phyloP scores from a whole-genome alignment of 2,329 filamentous ascomycete genomes.

The Didymellaceae sp. region DNA sequence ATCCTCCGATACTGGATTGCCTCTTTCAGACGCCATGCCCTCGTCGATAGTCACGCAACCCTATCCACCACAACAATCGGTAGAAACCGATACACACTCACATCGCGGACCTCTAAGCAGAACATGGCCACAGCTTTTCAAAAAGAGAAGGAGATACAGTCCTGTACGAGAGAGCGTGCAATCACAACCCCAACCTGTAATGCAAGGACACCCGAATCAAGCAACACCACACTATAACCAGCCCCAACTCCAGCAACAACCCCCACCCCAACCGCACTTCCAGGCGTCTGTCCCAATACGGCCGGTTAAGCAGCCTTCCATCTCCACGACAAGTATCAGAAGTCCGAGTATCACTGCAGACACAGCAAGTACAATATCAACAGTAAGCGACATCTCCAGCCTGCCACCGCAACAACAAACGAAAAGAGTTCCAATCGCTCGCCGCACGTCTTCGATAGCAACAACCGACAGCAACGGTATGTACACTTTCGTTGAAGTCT shows the following conservation, averaged over 20 bases:
- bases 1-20: not conserved
- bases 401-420: conserved; percentile 32
- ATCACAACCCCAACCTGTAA: conserved; percentile 24
- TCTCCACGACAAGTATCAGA: conserved; percentile 21
- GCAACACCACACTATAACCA: conserved; percentile 4
- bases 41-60: conserved; percentile 31
- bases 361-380: conserved; percentile 34
- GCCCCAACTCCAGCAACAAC: conserved; percentile 8
- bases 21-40: conserved; percentile 1
- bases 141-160: conserved; percentile 42
- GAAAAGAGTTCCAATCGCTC: conserved; percentile 28
- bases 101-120: conserved; percentile 38
- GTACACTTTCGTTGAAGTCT: not conserved
- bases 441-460: conserved; percentile 28
- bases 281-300: conserved; percentile 23
- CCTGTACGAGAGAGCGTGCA: conserved; percentile 36
- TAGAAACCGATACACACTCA: conserved; percentile 28
- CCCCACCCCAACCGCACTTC: conserved; percentile 10
- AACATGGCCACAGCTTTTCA: conserved; percentile 41
- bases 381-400: conserved; percentile 33
- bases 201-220: not conserved
- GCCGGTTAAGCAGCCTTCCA: conserved; percentile 24
- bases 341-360: conserved; percentile 30
- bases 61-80: conserved; percentile 21
- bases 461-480: conserved; percentile 35